Evolutionary conservation across 345 rosid genomes (phyloP).

Genomic region (Heritiera fomes): DNA sequence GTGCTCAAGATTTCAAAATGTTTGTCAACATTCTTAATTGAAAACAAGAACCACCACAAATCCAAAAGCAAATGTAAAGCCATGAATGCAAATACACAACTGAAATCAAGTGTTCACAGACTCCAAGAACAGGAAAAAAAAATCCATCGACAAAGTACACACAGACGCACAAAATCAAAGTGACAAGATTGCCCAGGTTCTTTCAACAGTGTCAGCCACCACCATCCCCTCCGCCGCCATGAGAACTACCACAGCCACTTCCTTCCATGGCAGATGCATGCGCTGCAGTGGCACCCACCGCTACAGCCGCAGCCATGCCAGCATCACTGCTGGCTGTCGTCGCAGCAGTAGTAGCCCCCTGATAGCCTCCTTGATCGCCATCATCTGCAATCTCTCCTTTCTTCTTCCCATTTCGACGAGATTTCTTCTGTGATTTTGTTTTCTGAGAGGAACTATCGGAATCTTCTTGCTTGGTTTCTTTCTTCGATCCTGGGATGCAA

Average conservation of each 20-base stretch:
- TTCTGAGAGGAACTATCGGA: constrained; percentile 7
- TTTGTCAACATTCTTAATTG: background rate
- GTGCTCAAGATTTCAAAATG: background rate
- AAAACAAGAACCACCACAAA: background rate
- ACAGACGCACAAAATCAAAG: background rate
- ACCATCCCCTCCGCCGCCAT: constrained; percentile 13
- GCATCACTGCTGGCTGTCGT: constrained; percentile 9
- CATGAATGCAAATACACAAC: background rate
- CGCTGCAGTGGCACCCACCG: constrained; percentile 15
- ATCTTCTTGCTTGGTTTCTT: constrained; percentile 9
- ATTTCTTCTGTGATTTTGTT: background rate
- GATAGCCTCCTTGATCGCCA: background rate
- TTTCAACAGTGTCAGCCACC: constrained; percentile 9
- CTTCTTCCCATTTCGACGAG: background rate
- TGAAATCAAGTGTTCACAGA: background rate
- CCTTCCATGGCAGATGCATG: constrained; percentile 29
- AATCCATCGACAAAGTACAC: background rate
- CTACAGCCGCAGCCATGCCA: constrained; percentile 19
- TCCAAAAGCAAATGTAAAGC: background rate
- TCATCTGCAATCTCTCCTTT: background rate
- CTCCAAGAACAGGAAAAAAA: background rate
- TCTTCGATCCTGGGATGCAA: constrained; percentile 16
- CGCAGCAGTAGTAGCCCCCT: background rate
- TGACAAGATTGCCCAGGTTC: background rate
- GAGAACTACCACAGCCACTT: constrained; percentile 24